Conservation (phyloP, 306 rosid species). For the Prunus armeniaca region DNA sequence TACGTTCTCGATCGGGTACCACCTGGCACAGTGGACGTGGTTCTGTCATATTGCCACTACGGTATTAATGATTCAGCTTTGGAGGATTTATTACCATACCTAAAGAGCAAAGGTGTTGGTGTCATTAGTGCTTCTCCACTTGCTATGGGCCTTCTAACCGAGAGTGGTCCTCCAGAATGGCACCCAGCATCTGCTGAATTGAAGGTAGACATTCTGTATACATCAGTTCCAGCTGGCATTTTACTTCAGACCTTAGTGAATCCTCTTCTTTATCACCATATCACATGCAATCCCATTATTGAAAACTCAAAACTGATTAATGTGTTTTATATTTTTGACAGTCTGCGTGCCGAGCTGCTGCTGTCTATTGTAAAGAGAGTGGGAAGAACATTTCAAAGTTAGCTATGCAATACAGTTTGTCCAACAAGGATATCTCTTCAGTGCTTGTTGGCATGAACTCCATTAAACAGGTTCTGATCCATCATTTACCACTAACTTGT, state of each 20-base stretch:
- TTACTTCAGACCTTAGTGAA: background rate
- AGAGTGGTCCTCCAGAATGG: slow-evolving; percentile 90
- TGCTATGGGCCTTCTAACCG: slow-evolving; percentile 94
- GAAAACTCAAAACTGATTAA: slow-evolving; percentile 13
- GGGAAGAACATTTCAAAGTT: slow-evolving; percentile 84
- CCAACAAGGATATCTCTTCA: slow-evolving; percentile 76
- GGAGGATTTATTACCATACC: slow-evolving; percentile 78
- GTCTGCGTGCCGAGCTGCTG: slow-evolving; percentile 86
- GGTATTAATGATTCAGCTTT: slow-evolving; percentile 66
- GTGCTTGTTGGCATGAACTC: slow-evolving; percentile 93
- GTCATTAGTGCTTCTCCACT: slow-evolving; percentile 84
- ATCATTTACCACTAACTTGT: background rate
- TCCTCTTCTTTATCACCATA: background rate
- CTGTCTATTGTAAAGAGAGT: slow-evolving; percentile 57
- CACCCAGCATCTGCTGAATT: slow-evolving; percentile 86
- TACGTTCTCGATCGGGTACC: slow-evolving; percentile 87
- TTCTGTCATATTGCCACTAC: slow-evolving; percentile 84
- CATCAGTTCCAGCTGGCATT: background rate
- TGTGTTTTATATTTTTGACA: slow-evolving; percentile 31
- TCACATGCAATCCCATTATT: background rate
- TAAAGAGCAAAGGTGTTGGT: slow-evolving; percentile 85
- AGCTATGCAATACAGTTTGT: slow-evolving; percentile 93
- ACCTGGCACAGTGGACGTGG: slow-evolving; percentile 69
- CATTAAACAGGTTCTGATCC: slow-evolving; percentile 55
- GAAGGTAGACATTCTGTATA: slow-evolving; percentile 44